Evolutionary conservation across 257 asterid species (phyloP), one percentile per base, ranked within the genome.

Genomic region (Gentiana straminea): DNA sequence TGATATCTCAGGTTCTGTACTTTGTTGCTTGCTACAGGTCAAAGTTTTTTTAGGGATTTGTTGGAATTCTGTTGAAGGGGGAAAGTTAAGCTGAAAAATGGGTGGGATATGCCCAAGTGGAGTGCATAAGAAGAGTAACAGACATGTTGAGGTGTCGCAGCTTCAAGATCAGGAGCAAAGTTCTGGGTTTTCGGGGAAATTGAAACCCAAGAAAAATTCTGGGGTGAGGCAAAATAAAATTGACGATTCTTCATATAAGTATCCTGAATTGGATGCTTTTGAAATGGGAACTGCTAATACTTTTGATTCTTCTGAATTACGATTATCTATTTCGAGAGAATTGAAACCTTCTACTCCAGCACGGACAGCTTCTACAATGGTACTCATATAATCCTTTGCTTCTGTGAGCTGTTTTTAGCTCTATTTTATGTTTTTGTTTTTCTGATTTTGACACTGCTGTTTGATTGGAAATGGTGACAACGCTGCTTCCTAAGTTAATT

Each of bases 61-160:
- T 24, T 36, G 12, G 33, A 2, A 6, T 11, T 56, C 32, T 46
- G 9, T 59, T 32, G 61, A n/a, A 48, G 15, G 53, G 39, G 63
- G 52, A 52, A 48, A 57, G 24, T 33, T 56, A 38, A 10, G 36
- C 52, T 43, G 57, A 60, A 78, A 64, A 71, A 92, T 91, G 98
- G 98, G 98, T 73, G 94, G 82, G 51, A 88, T 83, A 68, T 91
- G 98, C 78, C 74, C 98, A 2, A 79, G 79, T 50, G 96, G 96
- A 51, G 80, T 77, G 41, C 71, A 59, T 8, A 82, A 68, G 81
- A 78, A 63, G 59, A 77, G 59, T 54, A 57, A 73, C 67, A 76
- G 64, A 58, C 52, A 83, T 54, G 69, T 62, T 41, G 48, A 49
- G 13, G 83, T 74, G 50, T 74, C 46, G 54, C 78, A 71, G 74